A percentile compares a stretch with the other conserved stretches of the same genome.
phyloP scores from a whole-genome alignment of 2,329 filamentous ascomycete species.

The Helminthosporium solani region DNA sequence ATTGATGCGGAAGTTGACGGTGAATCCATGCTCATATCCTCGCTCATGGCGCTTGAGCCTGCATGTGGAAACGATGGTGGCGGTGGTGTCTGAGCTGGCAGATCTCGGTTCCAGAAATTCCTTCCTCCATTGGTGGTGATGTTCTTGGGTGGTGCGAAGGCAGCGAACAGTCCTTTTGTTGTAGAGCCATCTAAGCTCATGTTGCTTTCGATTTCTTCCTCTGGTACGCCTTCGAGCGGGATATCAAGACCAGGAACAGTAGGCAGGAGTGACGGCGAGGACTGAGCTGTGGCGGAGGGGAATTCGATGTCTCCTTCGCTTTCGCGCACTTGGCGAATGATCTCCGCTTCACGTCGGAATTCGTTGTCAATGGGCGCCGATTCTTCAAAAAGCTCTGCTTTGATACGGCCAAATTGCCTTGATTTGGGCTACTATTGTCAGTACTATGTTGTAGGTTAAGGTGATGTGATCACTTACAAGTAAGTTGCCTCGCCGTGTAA shows the following conservation, averaged over 20 bases:
- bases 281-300: constrained; percentile 60
- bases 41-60: constrained; percentile 57
- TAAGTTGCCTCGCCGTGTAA: constrained; percentile 85
- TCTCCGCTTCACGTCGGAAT: constrained; percentile 86
- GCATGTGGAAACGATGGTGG: constrained; percentile 59
- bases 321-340: constrained; percentile 91
- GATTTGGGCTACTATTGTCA: constrained; percentile 73
- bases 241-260: constrained; percentile 58
- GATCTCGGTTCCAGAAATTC: constrained; percentile 77
- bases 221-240: constrained; percentile 66
- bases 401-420: constrained; percentile 90
- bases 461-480: constrained; percentile 59
- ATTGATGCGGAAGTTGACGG: constrained; percentile 46
- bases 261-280: constrained; percentile 66
- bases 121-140: constrained; percentile 60
- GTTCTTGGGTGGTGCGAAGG: constrained; percentile 72
- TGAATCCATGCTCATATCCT: constrained; percentile 73
- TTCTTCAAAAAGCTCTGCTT: constrained; percentile 86
- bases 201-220: constrained; percentile 59
- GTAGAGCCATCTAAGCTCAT: constrained; percentile 53
- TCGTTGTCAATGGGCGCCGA: constrained; percentile 84
- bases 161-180: constrained; percentile 56
- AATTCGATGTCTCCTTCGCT: constrained; percentile 66
- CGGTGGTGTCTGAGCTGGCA: constrained; percentile 54
- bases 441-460: constrained; percentile 5